phyloP scores from a whole-genome alignment of 345 rosid species.

The Eucalyptus erythrocorys region DNA sequence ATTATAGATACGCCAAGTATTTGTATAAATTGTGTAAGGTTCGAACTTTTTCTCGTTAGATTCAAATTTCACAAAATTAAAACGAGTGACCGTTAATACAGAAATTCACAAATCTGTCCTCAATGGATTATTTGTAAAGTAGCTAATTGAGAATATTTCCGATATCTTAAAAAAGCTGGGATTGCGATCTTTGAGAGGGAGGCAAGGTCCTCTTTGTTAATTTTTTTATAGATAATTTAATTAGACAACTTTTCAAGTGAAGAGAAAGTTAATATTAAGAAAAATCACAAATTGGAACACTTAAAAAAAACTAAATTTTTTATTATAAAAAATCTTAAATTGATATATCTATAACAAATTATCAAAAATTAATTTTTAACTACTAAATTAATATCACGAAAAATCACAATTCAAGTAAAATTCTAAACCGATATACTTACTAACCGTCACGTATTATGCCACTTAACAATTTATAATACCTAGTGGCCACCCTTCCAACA shows the following conservation, averaged over 20 bases:
- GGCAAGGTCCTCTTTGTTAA: not conserved
- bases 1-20: not conserved
- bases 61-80: not conserved
- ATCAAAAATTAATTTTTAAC: rapidly evolving
- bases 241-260: too few species aligned
- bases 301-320: too few species aligned
- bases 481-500: too few species aligned
- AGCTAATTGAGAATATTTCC: not conserved
- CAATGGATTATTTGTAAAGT: not conserved
- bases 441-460: rapidly evolving
- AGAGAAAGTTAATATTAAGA: too few species aligned
- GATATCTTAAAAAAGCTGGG: not conserved
- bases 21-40: not conserved
- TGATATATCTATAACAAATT: rapidly evolving
- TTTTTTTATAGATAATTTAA: too few species aligned
- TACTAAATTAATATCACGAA: rapidly evolving
- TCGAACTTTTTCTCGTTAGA: not conserved
- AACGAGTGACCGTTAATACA: not conserved
- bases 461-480: too few species aligned
- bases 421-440: rapidly evolving
- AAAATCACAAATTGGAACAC: too few species aligned
- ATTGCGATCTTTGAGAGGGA: rapidly evolving
- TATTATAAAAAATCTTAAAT: too few species aligned
- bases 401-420: rapidly evolving
- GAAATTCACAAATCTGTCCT: not conserved